A percentile compares a stretch with the other conserved stretches of the same genome.
Evolutionary conservation across 2,329 filamentous ascomycete genomes (phyloP).

Genomic region (Colletotrichum echinochloae): DNA sequence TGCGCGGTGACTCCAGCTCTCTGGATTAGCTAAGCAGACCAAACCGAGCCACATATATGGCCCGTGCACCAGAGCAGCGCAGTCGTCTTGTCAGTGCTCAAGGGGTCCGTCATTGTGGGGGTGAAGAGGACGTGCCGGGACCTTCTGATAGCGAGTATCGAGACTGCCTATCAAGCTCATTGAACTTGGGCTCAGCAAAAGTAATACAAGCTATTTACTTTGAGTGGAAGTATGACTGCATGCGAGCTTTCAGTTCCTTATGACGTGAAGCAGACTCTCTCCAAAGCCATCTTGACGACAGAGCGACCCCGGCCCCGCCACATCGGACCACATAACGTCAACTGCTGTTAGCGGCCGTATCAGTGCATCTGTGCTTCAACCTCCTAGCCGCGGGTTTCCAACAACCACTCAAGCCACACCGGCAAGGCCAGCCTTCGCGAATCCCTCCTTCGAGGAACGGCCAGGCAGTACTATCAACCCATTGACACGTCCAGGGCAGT

Average conservation of each 20-base stretch:
- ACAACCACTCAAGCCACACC: constrained; percentile 19
- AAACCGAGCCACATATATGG: constrained; percentile 10
- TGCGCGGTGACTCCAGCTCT: constrained; percentile 1
- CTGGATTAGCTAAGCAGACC: constrained; percentile 7
- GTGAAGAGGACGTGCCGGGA: neutral
- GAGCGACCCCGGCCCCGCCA: constrained; percentile 31
- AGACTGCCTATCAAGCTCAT: neutral
- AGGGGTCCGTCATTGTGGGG: constrained; percentile 28
- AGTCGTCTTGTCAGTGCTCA: neutral
- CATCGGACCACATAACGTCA: constrained; percentile 34
- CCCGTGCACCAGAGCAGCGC: constrained; percentile 3
- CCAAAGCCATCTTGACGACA: neutral
- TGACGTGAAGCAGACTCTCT: neutral
- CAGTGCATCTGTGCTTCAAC: constrained; percentile 35
- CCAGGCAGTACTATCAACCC: neutral
- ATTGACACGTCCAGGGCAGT: constrained; percentile 1
- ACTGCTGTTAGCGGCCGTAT: constrained; percentile 15
- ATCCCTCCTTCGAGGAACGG: constrained; percentile 1
- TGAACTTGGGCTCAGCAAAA: neutral
- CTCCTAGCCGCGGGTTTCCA: constrained; percentile 6
- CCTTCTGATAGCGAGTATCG: neutral
- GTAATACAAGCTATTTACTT: neutral
- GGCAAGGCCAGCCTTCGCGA: neutral
- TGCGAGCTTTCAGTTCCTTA: neutral
- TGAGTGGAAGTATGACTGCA: neutral